These are phyloP conservation scores for Podaxis sp. DNA, from an alignment of 768 basidiomycete genomes.

Conservation along the genomic window DNA sequence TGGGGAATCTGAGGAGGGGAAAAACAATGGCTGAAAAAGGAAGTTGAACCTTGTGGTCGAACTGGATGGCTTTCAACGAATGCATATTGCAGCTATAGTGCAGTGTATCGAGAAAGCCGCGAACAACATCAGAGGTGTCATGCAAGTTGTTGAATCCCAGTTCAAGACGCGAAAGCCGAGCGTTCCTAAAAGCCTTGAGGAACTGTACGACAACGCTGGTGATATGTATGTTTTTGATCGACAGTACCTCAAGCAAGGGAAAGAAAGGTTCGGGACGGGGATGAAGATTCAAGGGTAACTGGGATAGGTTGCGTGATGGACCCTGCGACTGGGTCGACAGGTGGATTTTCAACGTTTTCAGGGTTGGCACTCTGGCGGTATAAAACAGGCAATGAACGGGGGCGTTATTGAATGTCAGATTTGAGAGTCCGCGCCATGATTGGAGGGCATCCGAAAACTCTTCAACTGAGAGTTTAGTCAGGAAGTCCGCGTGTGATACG, in stretches of 20 bases:
- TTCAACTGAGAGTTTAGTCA: not conserved
- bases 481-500: not conserved
- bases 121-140: not conserved
- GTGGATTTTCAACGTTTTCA: not conserved
- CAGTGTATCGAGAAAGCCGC: not conserved
- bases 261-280: not conserved
- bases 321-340: not conserved
- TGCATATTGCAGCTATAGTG: not conserved
- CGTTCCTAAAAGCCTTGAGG: not conserved
- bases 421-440: not conserved
- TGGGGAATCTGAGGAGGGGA: not conserved
- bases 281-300: not conserved
- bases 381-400: not conserved
- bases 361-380: not conserved
- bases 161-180: not conserved
- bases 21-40: not conserved
- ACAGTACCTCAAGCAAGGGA: not conserved
- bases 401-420: not conserved
- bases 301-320: not conserved
- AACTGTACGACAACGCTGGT: not conserved
- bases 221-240: not conserved
- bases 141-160: not conserved
- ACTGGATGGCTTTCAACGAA: not conserved
- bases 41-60: not conserved
- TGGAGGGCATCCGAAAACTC: not conserved